Conservation (phyloP, 768 basidiomycete genomes). For the Crucibulum laeve region DNA sequence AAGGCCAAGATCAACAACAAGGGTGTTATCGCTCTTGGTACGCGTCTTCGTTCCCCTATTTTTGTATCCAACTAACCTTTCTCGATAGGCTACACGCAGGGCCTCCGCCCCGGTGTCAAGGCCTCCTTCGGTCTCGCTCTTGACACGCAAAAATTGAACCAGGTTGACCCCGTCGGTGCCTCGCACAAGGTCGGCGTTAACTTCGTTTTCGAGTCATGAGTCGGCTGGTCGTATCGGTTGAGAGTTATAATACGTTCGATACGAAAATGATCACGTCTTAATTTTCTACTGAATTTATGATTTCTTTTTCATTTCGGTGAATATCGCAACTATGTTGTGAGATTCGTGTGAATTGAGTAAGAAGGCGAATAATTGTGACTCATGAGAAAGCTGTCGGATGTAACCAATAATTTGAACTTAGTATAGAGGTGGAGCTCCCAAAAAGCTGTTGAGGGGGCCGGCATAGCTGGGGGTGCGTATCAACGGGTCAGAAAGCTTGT, state of each 20-base stretch:
- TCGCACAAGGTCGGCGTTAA: slow-evolving; percentile 83
- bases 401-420: too few species aligned
- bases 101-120: slow-evolving; percentile 90
- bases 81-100: slow-evolving; percentile 78
- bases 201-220: slow-evolving; percentile 71
- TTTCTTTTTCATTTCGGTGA: neutral
- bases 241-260: slow-evolving; percentile 27
- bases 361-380: too few species aligned
- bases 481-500: too few species aligned
- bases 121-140: slow-evolving; percentile 92
- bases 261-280: neutral
- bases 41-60: slow-evolving; percentile 9
- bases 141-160: slow-evolving; percentile 90
- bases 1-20: slow-evolving; percentile 99
- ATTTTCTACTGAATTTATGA: neutral
- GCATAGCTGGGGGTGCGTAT: too few species aligned
- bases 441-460: too few species aligned
- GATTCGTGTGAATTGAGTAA: too few species aligned
- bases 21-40: slow-evolving; percentile 85
- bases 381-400: too few species aligned
- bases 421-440: too few species aligned
- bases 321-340: too few species aligned
- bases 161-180: slow-evolving; percentile 54
- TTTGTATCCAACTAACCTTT: slow-evolving; percentile 1
- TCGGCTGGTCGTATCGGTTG: slow-evolving; percentile 24